Base-by-base conservation (phyloP, 2,329 filamentous ascomycete genomes). In the Pochonia chlamydosporia region DNA sequence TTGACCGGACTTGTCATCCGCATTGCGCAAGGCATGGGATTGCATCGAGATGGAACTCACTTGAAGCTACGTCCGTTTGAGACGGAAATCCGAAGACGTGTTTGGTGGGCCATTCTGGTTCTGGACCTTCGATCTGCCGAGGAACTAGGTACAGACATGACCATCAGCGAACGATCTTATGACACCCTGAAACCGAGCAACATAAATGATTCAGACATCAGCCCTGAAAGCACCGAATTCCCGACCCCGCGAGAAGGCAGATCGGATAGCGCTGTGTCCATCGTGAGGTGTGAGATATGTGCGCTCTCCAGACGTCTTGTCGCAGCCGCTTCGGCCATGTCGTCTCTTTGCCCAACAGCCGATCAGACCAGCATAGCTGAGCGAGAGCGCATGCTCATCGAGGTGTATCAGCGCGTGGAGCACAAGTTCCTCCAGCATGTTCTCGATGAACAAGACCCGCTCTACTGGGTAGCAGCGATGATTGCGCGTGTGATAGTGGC, bases 401-500 rank as follows among this genome's bases (percentile, higher is more conserved):
- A 74, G 3, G 67, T 78, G 26, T 77, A 78, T 49, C 68, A 71
- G 26, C 70, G 69, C n/a, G 66, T 82, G 13, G 76, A 82, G 54
- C 63, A 73, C 33, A 74, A 73, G 46, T 81, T 81, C 53, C 64
- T 82, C 18, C 65, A 66, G 31, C 69, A 81, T 48, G 74, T 74
- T 44, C 64, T 77, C 47, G 70, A 73, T 58, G 61, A 68, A 37
- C 67, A 56, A 52, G 63, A 78, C 40, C 72, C 77, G 0, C 66
- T 88, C 1, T 82, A 82, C 52, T 88, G 84, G 82, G 78, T 86
- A 23, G 78, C 78, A 7, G 82, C 80, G 4, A 85, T 85, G 24
- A 73, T 88, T 21, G 76, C 81, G 3, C 79, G 85, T 9, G 72
- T 92, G 26, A 81, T 91, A 52, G 79, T 90, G 67, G 82, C 83